Conservation (phyloP, 2,329 filamentous ascomycete genomes). For the Plectosphaerella sp. region DNA sequence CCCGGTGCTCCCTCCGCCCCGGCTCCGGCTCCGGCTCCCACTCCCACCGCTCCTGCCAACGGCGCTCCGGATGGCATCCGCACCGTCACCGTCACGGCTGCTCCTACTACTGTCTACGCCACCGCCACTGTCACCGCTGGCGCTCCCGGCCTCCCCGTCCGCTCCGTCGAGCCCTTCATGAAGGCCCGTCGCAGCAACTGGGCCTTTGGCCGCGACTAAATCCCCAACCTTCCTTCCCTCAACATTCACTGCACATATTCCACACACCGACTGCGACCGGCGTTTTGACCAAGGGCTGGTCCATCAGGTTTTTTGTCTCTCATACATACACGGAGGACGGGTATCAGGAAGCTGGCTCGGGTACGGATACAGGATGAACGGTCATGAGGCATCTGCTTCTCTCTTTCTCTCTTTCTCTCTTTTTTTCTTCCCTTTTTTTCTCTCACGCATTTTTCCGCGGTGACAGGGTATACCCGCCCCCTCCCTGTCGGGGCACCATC, state of each 20-base stretch:
- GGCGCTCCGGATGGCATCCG: slow-evolving; percentile 15
- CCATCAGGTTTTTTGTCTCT: background rate
- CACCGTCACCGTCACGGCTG: slow-evolving; percentile 32
- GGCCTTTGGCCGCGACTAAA: slow-evolving; percentile 5
- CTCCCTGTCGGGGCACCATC: too few species aligned
- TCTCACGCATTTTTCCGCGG: background rate
- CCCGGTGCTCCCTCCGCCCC: slow-evolving; percentile 12
- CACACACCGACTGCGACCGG: background rate
- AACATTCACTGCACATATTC: background rate
- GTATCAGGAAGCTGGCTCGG: too few species aligned
- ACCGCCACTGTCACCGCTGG: slow-evolving; percentile 31
- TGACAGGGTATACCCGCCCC: too few species aligned
- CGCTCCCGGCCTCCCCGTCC: background rate
- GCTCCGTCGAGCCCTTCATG: slow-evolving; percentile 7
- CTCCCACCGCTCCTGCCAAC: slow-evolving; percentile 10
- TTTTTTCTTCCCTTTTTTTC: slow-evolving; percentile 10
- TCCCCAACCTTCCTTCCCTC: background rate
- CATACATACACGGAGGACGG: slow-evolving; percentile 6
- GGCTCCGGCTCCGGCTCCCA: slow-evolving; percentile 6
- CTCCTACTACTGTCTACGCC: slow-evolving; percentile 31
- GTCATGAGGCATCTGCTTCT: slow-evolving; percentile 2
- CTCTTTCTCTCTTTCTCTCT: slow-evolving; percentile 7
- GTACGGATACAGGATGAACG: slow-evolving; percentile 8
- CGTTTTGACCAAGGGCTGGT: background rate
- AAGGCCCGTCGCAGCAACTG: slow-evolving; percentile 8